These are phyloP conservation scores for Nicotiana tabacum DNA, from an alignment of 257 asterid species.

Conservation along the genomic window DNA sequence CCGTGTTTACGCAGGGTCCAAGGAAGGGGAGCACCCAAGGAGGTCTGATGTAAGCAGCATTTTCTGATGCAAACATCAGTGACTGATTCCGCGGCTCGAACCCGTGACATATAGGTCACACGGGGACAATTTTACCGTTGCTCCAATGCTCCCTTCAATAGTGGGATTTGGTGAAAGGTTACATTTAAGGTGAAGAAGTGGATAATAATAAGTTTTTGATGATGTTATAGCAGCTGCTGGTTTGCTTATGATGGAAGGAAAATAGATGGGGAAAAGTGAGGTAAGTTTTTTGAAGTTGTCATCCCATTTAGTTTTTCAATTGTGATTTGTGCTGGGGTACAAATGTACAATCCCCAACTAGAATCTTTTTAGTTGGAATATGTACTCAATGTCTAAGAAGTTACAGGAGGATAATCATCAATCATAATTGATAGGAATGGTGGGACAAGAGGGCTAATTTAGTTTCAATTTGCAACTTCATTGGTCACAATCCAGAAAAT, in stretches of 20 bases:
- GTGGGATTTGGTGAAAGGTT: conserved; percentile 14
- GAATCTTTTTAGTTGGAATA: not conserved
- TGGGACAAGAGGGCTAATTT: not conserved
- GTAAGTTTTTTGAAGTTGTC: not conserved
- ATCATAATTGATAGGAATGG: not conserved
- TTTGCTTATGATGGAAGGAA: conserved; percentile 42
- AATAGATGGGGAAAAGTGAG: conserved; percentile 6
- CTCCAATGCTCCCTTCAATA: too few species aligned
- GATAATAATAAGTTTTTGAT: conserved; percentile 14
- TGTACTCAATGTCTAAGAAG: not conserved
- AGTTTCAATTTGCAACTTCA: not conserved
- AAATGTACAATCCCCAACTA: not conserved
- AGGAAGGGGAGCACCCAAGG: too few species aligned
- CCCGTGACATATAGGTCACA: too few species aligned
- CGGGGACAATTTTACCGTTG: too few species aligned
- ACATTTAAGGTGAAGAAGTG: conserved; percentile 31
- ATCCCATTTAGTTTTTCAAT: not conserved
- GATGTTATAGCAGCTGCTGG: conserved; percentile 27
- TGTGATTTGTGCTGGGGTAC: not conserved
- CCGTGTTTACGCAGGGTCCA: too few species aligned
- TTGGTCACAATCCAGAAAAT: not conserved
- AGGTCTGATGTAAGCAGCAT: too few species aligned
- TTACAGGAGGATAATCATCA: not conserved
- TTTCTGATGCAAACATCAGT: too few species aligned
- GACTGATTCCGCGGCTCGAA: too few species aligned